phyloP scores from a whole-genome alignment of 495 filamentous ascomycete species.

The Thermochaetoides thermophila region DNA sequence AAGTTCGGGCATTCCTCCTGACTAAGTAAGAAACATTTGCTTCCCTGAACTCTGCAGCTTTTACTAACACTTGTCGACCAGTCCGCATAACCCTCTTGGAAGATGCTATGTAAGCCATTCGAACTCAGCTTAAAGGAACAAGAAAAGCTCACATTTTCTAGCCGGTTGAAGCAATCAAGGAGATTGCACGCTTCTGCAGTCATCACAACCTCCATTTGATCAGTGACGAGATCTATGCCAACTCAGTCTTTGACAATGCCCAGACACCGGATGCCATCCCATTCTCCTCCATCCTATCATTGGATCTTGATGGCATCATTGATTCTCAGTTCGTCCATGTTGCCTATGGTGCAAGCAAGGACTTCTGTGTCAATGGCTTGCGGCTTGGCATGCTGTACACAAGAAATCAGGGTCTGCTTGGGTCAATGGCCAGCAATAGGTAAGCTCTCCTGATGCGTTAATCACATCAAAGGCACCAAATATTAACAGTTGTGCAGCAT shows the following conservation, averaged over 20 bases:
- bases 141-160: background rate
- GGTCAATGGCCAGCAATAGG: conserved; percentile 1
- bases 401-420: conserved; percentile 7
- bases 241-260: conserved; percentile 14
- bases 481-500: conserved; percentile 10
- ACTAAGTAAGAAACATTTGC: conserved; percentile 2
- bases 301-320: conserved; percentile 19
- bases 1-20: conserved; percentile 18
- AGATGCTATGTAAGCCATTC: conserved; percentile 14
- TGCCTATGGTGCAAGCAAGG: conserved; percentile 29
- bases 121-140: too few species aligned
- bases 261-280: conserved; percentile 2
- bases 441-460: too few species aligned
- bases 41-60: conserved; percentile 22
- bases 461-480: too few species aligned
- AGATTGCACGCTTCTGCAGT: conserved; percentile 12
- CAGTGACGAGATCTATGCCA: conserved; percentile 22
- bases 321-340: conserved; percentile 25
- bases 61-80: conserved; percentile 1
- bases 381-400: conserved; percentile 23
- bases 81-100: conserved; percentile 19
- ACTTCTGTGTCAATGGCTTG: conserved; percentile 29
- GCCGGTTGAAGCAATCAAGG: conserved; percentile 7
- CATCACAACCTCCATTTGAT: conserved; percentile 16
- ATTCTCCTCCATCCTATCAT: conserved; percentile 24